Base-by-base conservation (phyloP, 768 basidiomycete species). In the Rhodotorula graminis region DNA sequence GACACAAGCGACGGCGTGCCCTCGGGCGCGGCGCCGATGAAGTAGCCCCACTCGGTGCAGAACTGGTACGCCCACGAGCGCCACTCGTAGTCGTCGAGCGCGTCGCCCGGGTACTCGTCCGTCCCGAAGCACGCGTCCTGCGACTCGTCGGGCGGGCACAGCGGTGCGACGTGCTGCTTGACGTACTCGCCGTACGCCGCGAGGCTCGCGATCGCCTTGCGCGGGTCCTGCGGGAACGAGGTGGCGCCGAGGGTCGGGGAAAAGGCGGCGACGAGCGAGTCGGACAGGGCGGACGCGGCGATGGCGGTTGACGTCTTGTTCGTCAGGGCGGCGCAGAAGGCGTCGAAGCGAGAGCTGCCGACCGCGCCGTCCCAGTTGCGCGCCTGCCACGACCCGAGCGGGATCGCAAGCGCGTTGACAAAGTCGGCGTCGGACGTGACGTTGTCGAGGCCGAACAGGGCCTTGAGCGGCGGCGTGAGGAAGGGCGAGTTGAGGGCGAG, bases 61-160 rank as follows among this genome's bases (percentile, higher is more conserved):
- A 75, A 77, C 64, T 77, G 93, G 85, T 92, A 95, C 11, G 84
- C 76, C 94, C 94, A 97, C 21, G 89, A 82, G 55, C 92, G 85
- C 94, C 94, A 97, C 4, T 52, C 52, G 10, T 84, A 85, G 77
- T 91, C 86, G 68, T 87, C 84, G 15, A 92, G 80, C 19, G 85
- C 85, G 2, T 85, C 87, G 21, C 84, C 83, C 74, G 84, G 84
- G 81, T 86, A 95, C 75, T 87, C 83, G 9, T 83, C 77, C 0
- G 92, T 90, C 10, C 93, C 92, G 77, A 94, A 96, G 81, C 94
- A 97, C 88, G 87, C 84, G 71, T 88, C 87, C 15, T 85, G 82
- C 8, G 83, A 42, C 67, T 63, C 69, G 2, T 82, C 85, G 12
- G 83, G 79, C 0, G 88, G 84, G 74, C 90, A 92, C n/a, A 79